Conservation (phyloP, 805 yeast species). For the Saccharomycopsis fermentans region DNA sequence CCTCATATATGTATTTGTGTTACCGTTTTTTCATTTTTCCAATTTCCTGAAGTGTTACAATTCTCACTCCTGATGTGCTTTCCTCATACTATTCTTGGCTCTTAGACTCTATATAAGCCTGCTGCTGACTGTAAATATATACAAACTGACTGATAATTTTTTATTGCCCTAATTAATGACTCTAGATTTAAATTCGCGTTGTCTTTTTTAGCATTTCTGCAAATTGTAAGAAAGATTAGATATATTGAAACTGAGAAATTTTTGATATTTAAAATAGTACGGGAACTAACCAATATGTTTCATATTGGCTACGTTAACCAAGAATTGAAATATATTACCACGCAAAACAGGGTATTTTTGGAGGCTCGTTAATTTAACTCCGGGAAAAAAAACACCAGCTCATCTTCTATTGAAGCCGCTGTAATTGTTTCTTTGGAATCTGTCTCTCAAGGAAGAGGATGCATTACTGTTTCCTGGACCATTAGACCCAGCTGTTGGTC, state of each 20-base stretch:
- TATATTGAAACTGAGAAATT: no score
- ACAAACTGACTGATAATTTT: neutral
- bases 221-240: no score
- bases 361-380: no score
- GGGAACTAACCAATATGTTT: no score
- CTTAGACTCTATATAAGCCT: neutral
- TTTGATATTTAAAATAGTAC: no score
- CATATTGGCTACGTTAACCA: no score
- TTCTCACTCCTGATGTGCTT: neutral
- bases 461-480: neutral
- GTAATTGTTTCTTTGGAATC: neutral
- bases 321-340: neutral
- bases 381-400: neutral
- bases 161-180: no score
- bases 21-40: neutral
- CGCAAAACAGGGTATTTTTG: neutral
- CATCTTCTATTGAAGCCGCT: neutral
- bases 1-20: neutral
- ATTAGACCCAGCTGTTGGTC: conserved; percentile 1
- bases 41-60: neutral
- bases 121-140: neutral
- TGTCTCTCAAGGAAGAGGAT: neutral
- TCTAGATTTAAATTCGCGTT: no score
- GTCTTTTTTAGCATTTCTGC: no score
- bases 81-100: neutral